A percentile compares a stretch with the other conserved stretches of the same genome.
These are phyloP conservation scores for Chlorociboria aeruginascens DNA, from an alignment of 495 filamentous ascomycete species.

Conservation along the genomic window DNA sequence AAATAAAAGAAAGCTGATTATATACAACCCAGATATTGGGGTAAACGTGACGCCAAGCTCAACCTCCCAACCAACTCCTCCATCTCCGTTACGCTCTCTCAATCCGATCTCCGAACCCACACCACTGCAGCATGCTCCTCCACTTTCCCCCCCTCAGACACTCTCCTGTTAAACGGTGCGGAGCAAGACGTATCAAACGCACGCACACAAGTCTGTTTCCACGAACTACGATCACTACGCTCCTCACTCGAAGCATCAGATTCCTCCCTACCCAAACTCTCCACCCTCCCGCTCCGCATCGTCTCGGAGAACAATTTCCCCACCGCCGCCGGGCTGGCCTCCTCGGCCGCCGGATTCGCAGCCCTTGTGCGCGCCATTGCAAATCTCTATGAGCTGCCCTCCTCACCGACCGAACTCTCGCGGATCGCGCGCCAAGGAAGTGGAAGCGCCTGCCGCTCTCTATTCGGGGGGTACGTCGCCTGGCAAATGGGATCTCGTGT, in stretches of 20 bases:
- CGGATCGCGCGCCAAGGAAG: conserved; percentile 90
- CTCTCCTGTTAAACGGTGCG: conserved; percentile 72
- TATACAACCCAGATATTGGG: conserved; percentile 81
- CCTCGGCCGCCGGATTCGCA: conserved; percentile 87
- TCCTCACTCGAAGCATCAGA: conserved; percentile 58
- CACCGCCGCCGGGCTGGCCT: conserved; percentile 91
- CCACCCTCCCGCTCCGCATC: conserved; percentile 60
- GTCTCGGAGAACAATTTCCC: conserved; percentile 98
- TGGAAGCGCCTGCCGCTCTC: conserved; percentile 79
- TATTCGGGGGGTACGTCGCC: conserved; percentile 92
- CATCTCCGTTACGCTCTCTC: conserved; percentile 88
- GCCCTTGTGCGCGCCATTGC: conserved; percentile 89
- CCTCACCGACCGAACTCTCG: conserved; percentile 66
- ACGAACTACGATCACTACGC: conserved; percentile 67
- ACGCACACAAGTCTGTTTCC: conserved; percentile 83
- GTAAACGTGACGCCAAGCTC: conserved; percentile 81
- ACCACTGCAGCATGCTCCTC: conserved; percentile 90
- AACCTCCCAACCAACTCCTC: conserved; percentile 98
- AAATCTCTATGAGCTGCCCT: conserved; percentile 73
- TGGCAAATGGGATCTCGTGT: conserved; percentile 64
- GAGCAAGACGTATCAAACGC: conserved; percentile 75
- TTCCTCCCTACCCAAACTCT: conserved; percentile 64
- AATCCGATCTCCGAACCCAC: conserved; percentile 84
- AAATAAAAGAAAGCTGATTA: conserved; percentile 85
- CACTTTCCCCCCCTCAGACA: conserved; percentile 52